These are phyloP conservation scores for Phycomyces blakesleeanus DNA, from an alignment of 192 early-diverging fungal species.

Conservation along the genomic window DNA sequence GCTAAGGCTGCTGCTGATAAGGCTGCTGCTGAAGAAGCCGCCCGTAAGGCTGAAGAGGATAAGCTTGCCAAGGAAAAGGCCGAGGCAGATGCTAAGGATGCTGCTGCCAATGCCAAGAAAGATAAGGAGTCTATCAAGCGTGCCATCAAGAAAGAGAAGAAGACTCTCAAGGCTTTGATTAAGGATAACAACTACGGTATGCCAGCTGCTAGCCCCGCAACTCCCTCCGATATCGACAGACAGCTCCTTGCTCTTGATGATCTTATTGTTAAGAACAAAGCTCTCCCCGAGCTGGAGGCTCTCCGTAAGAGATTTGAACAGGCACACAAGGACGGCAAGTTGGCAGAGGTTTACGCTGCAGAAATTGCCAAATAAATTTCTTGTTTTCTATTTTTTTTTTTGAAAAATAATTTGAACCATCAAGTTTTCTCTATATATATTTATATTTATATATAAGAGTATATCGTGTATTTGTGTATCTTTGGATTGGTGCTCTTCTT, in stretches of 20 bases:
- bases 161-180: slow-evolving; percentile 75
- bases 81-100: slow-evolving; percentile 59
- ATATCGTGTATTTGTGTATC: not conserved
- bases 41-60: slow-evolving; percentile 49
- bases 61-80: slow-evolving; percentile 43
- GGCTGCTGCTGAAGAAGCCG: slow-evolving; percentile 50
- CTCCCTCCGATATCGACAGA: slow-evolving; percentile 57
- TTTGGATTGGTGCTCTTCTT: not conserved
- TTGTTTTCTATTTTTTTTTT: not conserved
- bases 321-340: slow-evolving; percentile 59
- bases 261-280: slow-evolving; percentile 66
- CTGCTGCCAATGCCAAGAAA: slow-evolving; percentile 70
- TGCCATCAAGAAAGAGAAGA: slow-evolving; percentile 87
- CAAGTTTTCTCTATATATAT: too few relatives aligned
- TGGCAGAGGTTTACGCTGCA: slow-evolving; percentile 53
- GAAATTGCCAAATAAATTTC: slow-evolving; percentile 28
- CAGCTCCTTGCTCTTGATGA: slow-evolving; percentile 78
- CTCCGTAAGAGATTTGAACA: slow-evolving; percentile 58
- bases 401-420: not conserved
- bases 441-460: too few relatives aligned
- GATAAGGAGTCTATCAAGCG: slow-evolving; percentile 86
- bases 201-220: slow-evolving; percentile 43
- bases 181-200: slow-evolving; percentile 72
- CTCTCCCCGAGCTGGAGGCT: slow-evolving; percentile 48
- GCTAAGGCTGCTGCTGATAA: slow-evolving; percentile 76